Conservation (phyloP, 2,329 filamentous ascomycete genomes). For the Colletotrichum siamense region DNA sequence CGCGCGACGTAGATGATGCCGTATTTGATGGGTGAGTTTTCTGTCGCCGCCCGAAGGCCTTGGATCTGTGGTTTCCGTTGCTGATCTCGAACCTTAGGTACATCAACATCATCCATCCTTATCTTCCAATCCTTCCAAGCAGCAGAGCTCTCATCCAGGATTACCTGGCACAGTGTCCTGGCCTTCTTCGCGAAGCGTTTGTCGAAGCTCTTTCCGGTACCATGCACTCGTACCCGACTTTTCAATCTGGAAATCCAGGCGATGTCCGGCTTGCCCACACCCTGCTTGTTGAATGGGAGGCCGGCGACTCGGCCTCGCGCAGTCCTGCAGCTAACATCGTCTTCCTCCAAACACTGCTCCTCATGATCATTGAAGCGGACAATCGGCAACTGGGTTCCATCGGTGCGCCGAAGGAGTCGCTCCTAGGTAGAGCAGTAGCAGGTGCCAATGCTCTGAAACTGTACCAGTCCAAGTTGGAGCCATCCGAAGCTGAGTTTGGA, state of each 20-base stretch:
- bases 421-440: constrained; percentile 70
- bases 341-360: constrained; percentile 70
- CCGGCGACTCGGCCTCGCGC: constrained; percentile 38
- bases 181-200: constrained; percentile 67
- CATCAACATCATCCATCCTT: constrained; percentile 67
- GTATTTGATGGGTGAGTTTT: constrained; percentile 50
- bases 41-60: neutral
- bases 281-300: constrained; percentile 59
- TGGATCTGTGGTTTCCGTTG: neutral
- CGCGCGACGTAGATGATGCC: constrained; percentile 47
- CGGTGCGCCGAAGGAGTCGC: constrained; percentile 56
- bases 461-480: constrained; percentile 47
- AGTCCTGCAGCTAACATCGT: constrained; percentile 54
- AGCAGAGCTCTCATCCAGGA: constrained; percentile 61
- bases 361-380: constrained; percentile 71
- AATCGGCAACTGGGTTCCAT: constrained; percentile 49
- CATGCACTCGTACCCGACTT: constrained; percentile 55
- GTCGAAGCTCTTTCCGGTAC: constrained; percentile 65
- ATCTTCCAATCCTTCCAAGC: constrained; percentile 69
- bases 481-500: constrained; percentile 51
- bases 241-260: constrained; percentile 40
- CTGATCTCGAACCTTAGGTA: constrained; percentile 50
- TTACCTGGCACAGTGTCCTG: constrained; percentile 61
- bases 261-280: constrained; percentile 51
- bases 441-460: constrained; percentile 70